Conservation (phyloP, 2,329 filamentous ascomycete species). For the Pestalotiopsis sp. region DNA sequence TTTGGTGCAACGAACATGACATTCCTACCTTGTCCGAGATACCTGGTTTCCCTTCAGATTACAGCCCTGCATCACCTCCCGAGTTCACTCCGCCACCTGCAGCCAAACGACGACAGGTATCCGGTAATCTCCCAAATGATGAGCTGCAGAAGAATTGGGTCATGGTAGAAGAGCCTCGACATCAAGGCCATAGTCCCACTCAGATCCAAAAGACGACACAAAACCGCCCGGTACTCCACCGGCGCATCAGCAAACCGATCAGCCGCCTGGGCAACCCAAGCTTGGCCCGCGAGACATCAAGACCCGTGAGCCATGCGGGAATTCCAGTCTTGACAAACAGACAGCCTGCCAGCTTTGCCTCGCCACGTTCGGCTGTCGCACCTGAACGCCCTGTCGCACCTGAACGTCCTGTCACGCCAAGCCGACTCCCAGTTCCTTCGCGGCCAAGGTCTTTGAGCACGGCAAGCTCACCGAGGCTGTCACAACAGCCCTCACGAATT, state of each 20-base stretch:
- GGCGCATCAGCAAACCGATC: constrained; percentile 48
- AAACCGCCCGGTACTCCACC: constrained; percentile 28
- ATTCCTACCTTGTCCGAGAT: constrained; percentile 27
- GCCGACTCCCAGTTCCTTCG: constrained; percentile 41
- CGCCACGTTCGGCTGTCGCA: constrained; percentile 42
- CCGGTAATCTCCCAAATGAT: constrained; percentile 45
- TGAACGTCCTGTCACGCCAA: constrained; percentile 25
- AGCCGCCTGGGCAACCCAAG: constrained; percentile 35
- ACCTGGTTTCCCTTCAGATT: constrained; percentile 36
- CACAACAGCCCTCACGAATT: constrained; percentile 27
- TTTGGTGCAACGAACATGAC: constrained; percentile 32
- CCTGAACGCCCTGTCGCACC: constrained; percentile 27
- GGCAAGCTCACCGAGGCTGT: constrained; percentile 21
- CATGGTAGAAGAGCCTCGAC: constrained; percentile 53
- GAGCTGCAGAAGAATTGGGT: constrained; percentile 73
- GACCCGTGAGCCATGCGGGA: constrained; percentile 50
- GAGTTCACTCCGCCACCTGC: constrained; percentile 49
- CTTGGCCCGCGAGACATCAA: constrained; percentile 35
- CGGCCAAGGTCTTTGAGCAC: constrained; percentile 28
- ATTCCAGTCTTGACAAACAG: constrained; percentile 42
- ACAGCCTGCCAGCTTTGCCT: constrained; percentile 57
- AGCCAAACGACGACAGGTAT: constrained; percentile 58
- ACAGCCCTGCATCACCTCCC: constrained; percentile 30
- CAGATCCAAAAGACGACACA: neutral
- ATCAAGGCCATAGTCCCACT: neutral